Percentiles rank a stretch among this genome's conserved stretches.
Conservation (phyloP, 2,329 filamentous ascomycete genomes). For the Magnaporthiopsis incrustans region DNA sequence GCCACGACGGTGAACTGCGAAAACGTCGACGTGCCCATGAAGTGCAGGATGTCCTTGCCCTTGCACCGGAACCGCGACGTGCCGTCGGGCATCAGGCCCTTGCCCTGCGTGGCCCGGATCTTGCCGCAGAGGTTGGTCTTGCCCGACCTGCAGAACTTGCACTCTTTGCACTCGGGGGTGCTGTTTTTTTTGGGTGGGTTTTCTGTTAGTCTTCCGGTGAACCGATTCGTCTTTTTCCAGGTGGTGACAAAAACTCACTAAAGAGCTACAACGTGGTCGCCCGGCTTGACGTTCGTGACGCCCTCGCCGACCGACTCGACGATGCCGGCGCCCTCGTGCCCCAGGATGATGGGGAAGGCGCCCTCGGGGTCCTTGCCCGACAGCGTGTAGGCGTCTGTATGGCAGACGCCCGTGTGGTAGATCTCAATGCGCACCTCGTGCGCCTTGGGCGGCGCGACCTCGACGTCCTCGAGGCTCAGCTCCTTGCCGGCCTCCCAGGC, state of each 20-base stretch:
- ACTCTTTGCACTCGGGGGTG: conserved; percentile 93
- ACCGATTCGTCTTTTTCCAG: neutral
- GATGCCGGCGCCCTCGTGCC: conserved; percentile 85
- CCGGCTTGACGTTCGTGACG: conserved; percentile 85
- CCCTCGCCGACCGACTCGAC: conserved; percentile 89
- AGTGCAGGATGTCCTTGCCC: conserved; percentile 91
- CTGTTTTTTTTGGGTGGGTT: conserved; percentile 34
- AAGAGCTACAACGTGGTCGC: conserved; percentile 82
- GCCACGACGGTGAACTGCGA: conserved; percentile 98
- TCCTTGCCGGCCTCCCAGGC: conserved; percentile 95
- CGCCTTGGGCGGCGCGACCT: conserved; percentile 81
- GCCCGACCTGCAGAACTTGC: conserved; percentile 99
- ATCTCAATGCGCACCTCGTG: conserved; percentile 96
- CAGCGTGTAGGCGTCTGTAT: conserved; percentile 94
- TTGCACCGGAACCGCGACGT: conserved; percentile 92
- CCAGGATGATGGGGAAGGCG: conserved; percentile 80
- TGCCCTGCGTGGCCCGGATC: conserved; percentile 94
- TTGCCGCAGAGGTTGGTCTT: conserved; percentile 99
- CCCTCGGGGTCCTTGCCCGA: conserved; percentile 97
- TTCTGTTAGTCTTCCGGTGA: no score
- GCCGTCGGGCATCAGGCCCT: conserved; percentile 94
- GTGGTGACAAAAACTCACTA: conserved; percentile 50
- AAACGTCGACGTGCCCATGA: conserved; percentile 99
- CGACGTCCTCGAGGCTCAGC: conserved; percentile 81
- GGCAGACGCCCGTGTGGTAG: conserved; percentile 97